Evolutionary conservation across 1,139 yeast species (phyloP).

Genomic region (Kazachstania sp.): DNA sequence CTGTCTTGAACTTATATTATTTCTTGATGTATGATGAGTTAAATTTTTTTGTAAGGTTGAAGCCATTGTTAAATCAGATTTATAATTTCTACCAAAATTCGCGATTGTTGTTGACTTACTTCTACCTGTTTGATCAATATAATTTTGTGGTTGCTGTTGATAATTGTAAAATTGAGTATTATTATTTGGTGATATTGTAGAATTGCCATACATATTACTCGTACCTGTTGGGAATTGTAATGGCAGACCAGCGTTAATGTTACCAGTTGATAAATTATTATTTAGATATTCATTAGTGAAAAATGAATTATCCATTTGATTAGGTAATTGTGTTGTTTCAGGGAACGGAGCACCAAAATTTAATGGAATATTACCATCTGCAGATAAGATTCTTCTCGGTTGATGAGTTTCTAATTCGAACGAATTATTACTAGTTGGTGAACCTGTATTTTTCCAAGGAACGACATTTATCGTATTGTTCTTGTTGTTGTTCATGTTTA

Average conservation of each 20-base stretch:
- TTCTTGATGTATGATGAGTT: background rate
- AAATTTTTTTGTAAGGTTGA: background rate
- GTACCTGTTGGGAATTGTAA: background rate
- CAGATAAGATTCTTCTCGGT: conserved; percentile 1
- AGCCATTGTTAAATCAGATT: background rate
- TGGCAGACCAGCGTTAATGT: background rate
- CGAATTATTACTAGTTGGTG: background rate
- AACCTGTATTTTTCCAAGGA: conserved; percentile 8
- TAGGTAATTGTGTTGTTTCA: background rate
- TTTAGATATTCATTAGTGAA: background rate
- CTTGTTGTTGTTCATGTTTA: background rate
- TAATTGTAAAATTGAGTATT: background rate
- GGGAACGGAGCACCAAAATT: background rate
- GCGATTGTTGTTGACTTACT: conserved; percentile 1
- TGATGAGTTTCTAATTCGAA: background rate
- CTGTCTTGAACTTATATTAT: background rate
- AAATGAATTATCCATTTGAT: background rate
- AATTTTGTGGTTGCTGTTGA: background rate
- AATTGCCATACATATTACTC: background rate
- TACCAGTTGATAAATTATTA: background rate
- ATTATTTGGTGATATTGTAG: background rate
- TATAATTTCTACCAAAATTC: background rate
- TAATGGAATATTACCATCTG: background rate
- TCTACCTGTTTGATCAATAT: background rate
- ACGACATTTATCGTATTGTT: conserved; percentile 6